Percentiles rank a stretch among this genome's conserved stretches.
Conservation (phyloP, 1,139 yeast species). For the Nakaseomyces nivariensis region DNA sequence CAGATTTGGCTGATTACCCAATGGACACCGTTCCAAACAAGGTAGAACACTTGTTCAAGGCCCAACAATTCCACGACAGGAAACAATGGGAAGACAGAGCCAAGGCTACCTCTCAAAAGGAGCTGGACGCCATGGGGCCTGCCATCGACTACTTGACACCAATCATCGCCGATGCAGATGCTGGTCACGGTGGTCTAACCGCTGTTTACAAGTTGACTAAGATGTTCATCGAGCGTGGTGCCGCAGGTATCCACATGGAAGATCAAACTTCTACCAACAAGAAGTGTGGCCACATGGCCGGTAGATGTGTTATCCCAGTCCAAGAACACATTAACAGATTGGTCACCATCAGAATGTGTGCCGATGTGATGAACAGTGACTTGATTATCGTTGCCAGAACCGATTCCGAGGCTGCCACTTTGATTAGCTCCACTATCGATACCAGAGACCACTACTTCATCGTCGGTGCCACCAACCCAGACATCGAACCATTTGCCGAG, state of each 20-base stretch:
- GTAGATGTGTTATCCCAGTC: constrained; percentile 93
- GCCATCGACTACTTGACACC: constrained; percentile 81
- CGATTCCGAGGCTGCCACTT: constrained; percentile 94
- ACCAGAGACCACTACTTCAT: constrained; percentile 89
- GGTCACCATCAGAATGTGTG: constrained; percentile 90
- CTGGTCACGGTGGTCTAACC: constrained; percentile 97
- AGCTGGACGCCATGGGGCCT: constrained; percentile 35
- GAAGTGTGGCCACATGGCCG: constrained; percentile 96
- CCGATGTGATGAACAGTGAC: constrained; percentile 85
- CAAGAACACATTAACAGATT: constrained; percentile 94
- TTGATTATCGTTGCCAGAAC: constrained; percentile 88
- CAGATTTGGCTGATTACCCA: constrained; percentile 97
- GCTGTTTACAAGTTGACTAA: constrained; percentile 93
- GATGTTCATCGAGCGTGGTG: constrained; percentile 95
- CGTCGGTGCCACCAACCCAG: constrained; percentile 84
- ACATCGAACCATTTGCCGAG: constrained; percentile 61
- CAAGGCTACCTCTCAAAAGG: constrained; percentile 46
- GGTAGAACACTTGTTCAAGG: constrained; percentile 94
- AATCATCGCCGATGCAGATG: constrained; percentile 93
- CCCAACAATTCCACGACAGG: constrained; percentile 94
- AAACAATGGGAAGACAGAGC: constrained; percentile 87
- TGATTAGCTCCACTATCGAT: constrained; percentile 88
- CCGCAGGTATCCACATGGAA: constrained; percentile 97
- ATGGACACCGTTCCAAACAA: constrained; percentile 98
- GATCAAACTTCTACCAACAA: constrained; percentile 99